Conservation (phyloP, 1,284 basidiomycete genomes). For the Flammula alnicola region DNA sequence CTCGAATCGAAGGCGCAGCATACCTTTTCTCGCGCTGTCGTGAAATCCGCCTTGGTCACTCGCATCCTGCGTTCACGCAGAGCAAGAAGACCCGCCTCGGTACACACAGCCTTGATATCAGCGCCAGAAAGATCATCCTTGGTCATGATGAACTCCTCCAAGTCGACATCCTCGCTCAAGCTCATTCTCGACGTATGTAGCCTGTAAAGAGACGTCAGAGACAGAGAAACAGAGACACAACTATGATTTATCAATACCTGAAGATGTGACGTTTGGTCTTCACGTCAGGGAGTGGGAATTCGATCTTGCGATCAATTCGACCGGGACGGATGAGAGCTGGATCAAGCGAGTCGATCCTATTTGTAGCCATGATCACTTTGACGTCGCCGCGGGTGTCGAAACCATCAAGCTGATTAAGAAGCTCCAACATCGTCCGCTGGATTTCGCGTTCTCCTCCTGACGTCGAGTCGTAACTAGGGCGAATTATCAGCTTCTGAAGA, state of each 20-base stretch:
- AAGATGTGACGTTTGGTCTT: constrained; percentile 99
- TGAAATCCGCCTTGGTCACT: constrained; percentile 93
- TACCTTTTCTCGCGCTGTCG: constrained; percentile 88
- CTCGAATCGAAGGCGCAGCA: constrained; percentile 18
- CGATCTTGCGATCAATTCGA: constrained; percentile 98
- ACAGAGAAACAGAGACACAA: constrained; percentile 1
- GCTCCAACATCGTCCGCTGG: constrained; percentile 98
- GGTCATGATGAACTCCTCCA: constrained; percentile 95
- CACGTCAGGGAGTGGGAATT: constrained; percentile 92
- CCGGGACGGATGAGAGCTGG: constrained; percentile 98
- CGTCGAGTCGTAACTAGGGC: constrained; percentile 86
- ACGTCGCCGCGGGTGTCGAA: constrained; percentile 99
- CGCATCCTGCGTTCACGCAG: constrained; percentile 95
- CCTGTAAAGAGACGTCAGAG: constrained; percentile 40
- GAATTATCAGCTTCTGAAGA: constrained; percentile 4
- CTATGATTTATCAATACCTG: constrained; percentile 53
- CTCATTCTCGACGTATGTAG: constrained; percentile 98
- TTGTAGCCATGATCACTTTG: constrained; percentile 95
- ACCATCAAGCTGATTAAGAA: constrained; percentile 97
- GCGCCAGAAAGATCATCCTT: constrained; percentile 98
- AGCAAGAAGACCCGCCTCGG: constrained; percentile 95
- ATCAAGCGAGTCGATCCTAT: constrained; percentile 94
- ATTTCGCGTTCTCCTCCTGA: constrained; percentile 99
- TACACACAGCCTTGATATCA: constrained; percentile 98
- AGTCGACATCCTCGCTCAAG: constrained; percentile 88